These are phyloP conservation scores for Mycena amicta DNA, from an alignment of 768 basidiomycete genomes.

Conservation along the genomic window DNA sequence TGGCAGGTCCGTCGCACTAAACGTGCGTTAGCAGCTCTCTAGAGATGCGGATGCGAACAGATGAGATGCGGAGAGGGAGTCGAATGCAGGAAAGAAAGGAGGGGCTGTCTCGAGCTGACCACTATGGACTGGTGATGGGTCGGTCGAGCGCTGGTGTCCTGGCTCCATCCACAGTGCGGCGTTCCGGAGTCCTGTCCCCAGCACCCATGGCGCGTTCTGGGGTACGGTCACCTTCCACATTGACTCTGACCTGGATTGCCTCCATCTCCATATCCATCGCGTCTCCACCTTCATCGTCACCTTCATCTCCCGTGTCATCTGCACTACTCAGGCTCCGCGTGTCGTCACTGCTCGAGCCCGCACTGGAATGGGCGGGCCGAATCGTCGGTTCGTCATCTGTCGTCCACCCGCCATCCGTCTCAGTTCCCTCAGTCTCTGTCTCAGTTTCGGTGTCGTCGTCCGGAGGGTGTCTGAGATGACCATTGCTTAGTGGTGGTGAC, in stretches of 20 bases:
- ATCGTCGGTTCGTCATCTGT: constrained; percentile 88
- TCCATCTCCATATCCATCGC: constrained; percentile 17
- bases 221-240: constrained; percentile 28
- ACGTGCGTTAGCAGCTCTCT: not conserved
- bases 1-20: not conserved
- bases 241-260: constrained; percentile 1
- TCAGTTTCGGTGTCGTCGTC: constrained; percentile 28
- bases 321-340: constrained; percentile 28
- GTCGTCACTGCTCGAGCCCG: constrained; percentile 28
- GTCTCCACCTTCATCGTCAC: constrained; percentile 29
- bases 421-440: constrained; percentile 39
- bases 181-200: constrained; percentile 16
- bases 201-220: constrained; percentile 27
- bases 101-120: not conserved
- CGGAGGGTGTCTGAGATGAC: constrained; percentile 23
- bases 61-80: not conserved
- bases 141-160: constrained; percentile 17
- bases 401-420: constrained; percentile 57
- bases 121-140: constrained; percentile 21
- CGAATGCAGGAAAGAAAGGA: not conserved
- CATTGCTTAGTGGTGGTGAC: constrained; percentile 24
- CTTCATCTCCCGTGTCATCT: constrained; percentile 34
- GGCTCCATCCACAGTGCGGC: constrained; percentile 3
- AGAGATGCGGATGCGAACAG: not conserved
- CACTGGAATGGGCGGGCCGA: constrained; percentile 43